Base-by-base conservation (phyloP, 352 stramenopile genomes). In the Phytopythium litorale region DNA sequence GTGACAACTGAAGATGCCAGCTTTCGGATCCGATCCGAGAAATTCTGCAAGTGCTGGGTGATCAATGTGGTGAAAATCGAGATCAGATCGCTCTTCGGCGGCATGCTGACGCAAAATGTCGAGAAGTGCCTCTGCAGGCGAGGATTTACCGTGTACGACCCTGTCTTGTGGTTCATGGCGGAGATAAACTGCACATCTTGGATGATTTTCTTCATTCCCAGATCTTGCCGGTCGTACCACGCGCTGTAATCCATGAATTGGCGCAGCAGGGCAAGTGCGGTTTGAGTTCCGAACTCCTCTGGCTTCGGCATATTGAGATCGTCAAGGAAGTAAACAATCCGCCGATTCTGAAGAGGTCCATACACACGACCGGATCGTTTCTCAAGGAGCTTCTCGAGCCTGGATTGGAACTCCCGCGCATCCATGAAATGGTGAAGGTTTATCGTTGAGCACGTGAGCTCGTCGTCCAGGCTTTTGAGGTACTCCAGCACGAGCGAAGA, bases 211-310 rank as follows among this genome's bases (percentile, higher is more conserved):
- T 96, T 96, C 40, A 90, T 71, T 1, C 79, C 76, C 0, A 97
- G 66, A 45, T 98, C 91, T 8, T 83, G 70, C 0, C 92, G 87
- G 61, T 98, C 92, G 58, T 94, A 98, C 91, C 91, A 98, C 21
- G 83, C 79, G 15, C 76, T 73, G 59, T 98, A 97, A 60, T 98
- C 93, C 73, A 98, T 95, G 64, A 88, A 94, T 66, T 97, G 92
- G 3, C 92, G 78, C 40, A 98, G 57, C 18, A 98, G 69, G 1
- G 89, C 91, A 8, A 97, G 78, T 0, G 92, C 77, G 0, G 92
- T 97, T 58, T 98, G 93, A 3, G 91, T 97, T 9, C 90, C 91
- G 62, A 96, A 98, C 37, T 78, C 66, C 60, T 98, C 91, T 0
- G 90, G 72, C 23, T 76, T 79, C 3, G 91, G 88, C 87, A 97